Evolutionary conservation across 768 basidiomycete genomes (phyloP), one percentile per base, ranked within the genome.

Genomic region (Cyclocybe cylindracea): DNA sequence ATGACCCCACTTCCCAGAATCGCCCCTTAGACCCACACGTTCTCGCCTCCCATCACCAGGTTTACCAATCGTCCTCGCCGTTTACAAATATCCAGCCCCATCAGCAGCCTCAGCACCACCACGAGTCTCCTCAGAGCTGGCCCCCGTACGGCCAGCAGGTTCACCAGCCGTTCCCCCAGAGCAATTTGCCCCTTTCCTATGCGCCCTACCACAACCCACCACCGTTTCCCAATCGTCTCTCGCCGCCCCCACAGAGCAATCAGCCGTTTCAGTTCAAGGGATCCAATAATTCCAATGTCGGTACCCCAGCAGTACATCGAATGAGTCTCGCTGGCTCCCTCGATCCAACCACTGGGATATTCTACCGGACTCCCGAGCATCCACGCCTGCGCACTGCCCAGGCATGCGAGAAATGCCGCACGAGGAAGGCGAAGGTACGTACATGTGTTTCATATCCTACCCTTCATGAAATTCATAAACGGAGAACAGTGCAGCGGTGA

Each of bases 331-430:
- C 82, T 0, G 86, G 86, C 36, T 83, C 83, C 0, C 72, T 88
- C 35, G 84, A 88, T 64, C 82, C 82, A 1, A 56, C 73, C 2
- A 87, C 85, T 0, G 83, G 84, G n/a, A 78, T 86, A 39, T 86
- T 85, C 60, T 84, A 85, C 64, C 78, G 76, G 11, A 78, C 82
- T 0, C 77, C 82, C 1, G 84, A 87, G 56, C 83, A 85, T 50
- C 79, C 85, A 1, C 77, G 86, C 0, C 67, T 86, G 31, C 78
- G 87, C 44, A 89, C 88, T 0, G 82, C 83, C 0, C 87, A 89
- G 60, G 87, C 87, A 3, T 90, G 87, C 67, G 84, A 89, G 60
- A 86, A 86, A 62, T 89, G 88, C 64, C 78, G 88, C 10, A 75
- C 74, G 1, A 70, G 87, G 44, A 91, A 89, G 65, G 87, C 85